Conservation (phyloP, 768 basidiomycete species). For the Leccinum sublutescens region DNA sequence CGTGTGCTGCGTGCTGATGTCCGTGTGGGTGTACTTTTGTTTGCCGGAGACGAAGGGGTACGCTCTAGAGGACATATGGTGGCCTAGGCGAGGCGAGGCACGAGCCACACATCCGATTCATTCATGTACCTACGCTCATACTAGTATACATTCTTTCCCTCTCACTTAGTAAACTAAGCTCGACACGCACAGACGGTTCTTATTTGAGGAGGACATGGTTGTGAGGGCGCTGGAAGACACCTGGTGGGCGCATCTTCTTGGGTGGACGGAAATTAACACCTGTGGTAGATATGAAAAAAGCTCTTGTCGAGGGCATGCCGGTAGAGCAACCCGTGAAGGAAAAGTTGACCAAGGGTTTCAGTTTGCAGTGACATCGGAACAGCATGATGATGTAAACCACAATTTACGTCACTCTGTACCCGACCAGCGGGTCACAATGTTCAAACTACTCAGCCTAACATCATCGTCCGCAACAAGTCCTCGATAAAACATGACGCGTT, state of each 20-base stretch:
- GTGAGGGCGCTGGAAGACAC: conserved; percentile 36
- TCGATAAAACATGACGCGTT: no score
- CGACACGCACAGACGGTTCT: conserved; percentile 31
- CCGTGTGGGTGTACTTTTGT: conserved; percentile 36
- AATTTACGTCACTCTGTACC: neutral
- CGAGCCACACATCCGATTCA: no score
- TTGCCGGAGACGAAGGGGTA: conserved; percentile 42
- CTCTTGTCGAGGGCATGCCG: no score
- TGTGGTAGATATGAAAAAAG: conserved; percentile 13
- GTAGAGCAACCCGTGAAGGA: neutral
- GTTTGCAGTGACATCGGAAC: no score
- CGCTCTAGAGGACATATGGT: conserved; percentile 39
- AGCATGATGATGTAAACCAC: neutral
- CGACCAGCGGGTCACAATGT: no score
- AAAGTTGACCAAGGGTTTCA: neutral
- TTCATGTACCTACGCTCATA: no score
- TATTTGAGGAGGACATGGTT: conserved; percentile 37
- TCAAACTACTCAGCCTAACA: no score
- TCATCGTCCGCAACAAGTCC: no score
- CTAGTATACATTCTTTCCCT: no score
- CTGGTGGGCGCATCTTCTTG: conserved; percentile 33
- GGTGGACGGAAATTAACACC: conserved; percentile 22
- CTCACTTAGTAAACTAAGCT: no score
- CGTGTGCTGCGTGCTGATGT: conserved; percentile 32
- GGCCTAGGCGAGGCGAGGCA: no score